phyloP scores from a whole-genome alignment of 164 flowering plant species.

The Annona squamosa region DNA sequence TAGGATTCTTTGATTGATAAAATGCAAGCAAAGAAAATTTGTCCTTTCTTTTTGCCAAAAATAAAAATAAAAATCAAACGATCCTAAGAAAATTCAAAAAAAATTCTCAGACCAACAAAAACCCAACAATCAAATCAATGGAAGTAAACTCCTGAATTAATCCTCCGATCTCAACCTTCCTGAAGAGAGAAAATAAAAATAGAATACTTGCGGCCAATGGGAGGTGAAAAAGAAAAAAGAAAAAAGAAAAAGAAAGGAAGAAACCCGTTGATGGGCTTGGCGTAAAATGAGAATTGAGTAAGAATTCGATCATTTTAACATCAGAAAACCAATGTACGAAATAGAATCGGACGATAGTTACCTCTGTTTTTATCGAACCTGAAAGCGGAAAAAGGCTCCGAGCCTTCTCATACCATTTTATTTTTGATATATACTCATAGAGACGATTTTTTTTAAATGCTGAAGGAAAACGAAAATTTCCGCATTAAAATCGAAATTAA shows the following conservation, averaged over 20 bases:
- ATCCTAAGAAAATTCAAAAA: neutral
- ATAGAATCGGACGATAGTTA: neutral
- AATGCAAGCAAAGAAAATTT: too few relatives aligned
- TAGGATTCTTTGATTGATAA: neutral
- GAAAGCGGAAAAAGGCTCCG: neutral
- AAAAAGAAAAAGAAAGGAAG: too few relatives aligned
- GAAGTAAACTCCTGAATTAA: neutral
- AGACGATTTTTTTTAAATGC: neutral
- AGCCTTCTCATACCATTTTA: neutral
- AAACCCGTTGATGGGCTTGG: neutral
- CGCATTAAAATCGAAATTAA: neutral
- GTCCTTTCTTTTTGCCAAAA: neutral
- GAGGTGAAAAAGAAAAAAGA: neutral
- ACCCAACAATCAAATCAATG: neutral
- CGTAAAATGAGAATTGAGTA: neutral
- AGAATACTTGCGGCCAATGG: neutral
- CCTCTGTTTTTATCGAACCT: neutral
- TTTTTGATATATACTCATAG: neutral
- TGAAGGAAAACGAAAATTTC: neutral
- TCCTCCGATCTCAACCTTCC: neutral
- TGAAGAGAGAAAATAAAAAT: neutral
- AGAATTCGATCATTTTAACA: neutral
- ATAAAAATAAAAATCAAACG: too few relatives aligned
- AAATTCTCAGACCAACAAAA: neutral
- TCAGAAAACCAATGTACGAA: neutral